Percentiles rank a stretch among this genome's conserved stretches.
phyloP scores from a whole-genome alignment of 306 rosid species.

The Benincasa hispida region DNA sequence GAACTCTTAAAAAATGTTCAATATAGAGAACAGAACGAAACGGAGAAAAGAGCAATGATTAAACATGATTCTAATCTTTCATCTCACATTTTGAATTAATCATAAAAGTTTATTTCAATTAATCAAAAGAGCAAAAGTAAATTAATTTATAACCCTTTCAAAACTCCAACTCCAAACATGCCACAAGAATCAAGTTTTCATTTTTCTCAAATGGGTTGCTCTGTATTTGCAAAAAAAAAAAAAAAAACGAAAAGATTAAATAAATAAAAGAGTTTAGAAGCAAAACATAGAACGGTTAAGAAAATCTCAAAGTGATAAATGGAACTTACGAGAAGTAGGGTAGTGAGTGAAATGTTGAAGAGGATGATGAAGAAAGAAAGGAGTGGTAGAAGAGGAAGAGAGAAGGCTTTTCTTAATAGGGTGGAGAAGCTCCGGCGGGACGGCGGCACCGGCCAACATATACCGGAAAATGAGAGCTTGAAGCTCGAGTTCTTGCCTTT shows the following conservation, averaged over 20 bases:
- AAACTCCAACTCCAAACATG: background rate
- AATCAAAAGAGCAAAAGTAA: no score
- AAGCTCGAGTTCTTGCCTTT: conserved; percentile 95
- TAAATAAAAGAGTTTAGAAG: background rate
- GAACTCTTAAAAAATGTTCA: no score
- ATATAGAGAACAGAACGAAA: no score
- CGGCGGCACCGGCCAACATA: conserved; percentile 79
- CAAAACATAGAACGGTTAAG: no score
- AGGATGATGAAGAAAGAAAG: conserved; percentile 41
- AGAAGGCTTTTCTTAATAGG: conserved; percentile 76
- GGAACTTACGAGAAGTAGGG: conserved; percentile 59
- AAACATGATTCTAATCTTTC: no score
- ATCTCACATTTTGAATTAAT: no score
- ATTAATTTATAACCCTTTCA: no score
- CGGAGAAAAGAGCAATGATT: no score
- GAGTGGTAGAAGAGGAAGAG: conserved; percentile 18
- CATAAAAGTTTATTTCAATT: no score
- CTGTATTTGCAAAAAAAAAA: background rate
- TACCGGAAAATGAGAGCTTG: conserved; percentile 83
- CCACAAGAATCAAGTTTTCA: background rate
- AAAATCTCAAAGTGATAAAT: no score
- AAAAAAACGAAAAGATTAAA: no score
- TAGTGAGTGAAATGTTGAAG: conserved; percentile 39
- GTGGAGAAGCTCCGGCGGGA: conserved; percentile 81
- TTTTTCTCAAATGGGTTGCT: background rate